Conservation (phyloP, 805 yeast genomes). For the Saturnispora halmiae region DNA sequence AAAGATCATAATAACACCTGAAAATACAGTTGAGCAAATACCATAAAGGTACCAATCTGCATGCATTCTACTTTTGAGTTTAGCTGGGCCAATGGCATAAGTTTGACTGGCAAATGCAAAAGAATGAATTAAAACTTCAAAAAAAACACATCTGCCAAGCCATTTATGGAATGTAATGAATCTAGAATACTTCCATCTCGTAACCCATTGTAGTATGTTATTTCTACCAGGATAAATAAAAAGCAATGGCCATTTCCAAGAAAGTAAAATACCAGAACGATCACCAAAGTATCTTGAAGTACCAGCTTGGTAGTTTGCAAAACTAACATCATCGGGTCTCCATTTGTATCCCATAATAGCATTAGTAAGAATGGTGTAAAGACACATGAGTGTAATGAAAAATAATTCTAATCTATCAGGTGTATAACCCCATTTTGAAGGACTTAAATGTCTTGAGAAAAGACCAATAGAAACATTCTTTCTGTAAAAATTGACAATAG, state of each 20-base stretch:
- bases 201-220: slow-evolving; percentile 48
- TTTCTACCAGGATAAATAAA: slow-evolving; percentile 55
- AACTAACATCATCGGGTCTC: slow-evolving; percentile 19
- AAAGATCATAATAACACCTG: slow-evolving; percentile 3
- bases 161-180: slow-evolving; percentile 54
- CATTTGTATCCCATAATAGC: slow-evolving; percentile 20
- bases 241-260: slow-evolving; percentile 42
- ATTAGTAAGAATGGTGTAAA: slow-evolving; percentile 17
- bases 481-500: slow-evolving; percentile 21
- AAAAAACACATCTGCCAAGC: slow-evolving; percentile 36
- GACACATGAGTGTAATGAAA: slow-evolving; percentile 33
- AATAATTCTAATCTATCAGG: slow-evolving; percentile 48
- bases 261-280: slow-evolving; percentile 43
- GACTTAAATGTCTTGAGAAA: slow-evolving; percentile 18
- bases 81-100: slow-evolving; percentile 13
- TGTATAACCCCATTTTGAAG: slow-evolving; percentile 25
- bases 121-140: slow-evolving; percentile 39
- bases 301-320: slow-evolving; percentile 17
- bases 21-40: slow-evolving; percentile 33
- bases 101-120: slow-evolving; percentile 24
- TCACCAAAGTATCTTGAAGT: slow-evolving; percentile 35
- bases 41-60: slow-evolving; percentile 25
- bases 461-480: slow-evolving; percentile 22
- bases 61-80: slow-evolving; percentile 22
- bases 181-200: slow-evolving; percentile 49